Evolutionary conservation across 345 rosid species (phyloP).

Genomic region (Linum usitatissimum): DNA sequence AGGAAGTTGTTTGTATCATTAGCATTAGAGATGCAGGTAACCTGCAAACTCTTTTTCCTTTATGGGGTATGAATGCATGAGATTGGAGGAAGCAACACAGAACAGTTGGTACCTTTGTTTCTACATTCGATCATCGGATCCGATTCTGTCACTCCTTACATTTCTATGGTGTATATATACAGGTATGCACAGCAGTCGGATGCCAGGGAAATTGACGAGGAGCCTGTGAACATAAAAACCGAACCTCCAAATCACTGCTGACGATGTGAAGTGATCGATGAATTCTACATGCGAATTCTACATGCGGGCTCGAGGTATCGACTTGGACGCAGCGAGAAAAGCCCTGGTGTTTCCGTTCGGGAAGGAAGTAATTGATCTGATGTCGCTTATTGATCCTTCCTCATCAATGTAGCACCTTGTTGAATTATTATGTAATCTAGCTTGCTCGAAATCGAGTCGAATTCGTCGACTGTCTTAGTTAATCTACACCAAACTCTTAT

Average conservation of each 20-base stretch:
- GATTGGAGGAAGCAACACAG: too few relatives aligned
- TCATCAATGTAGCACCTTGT: too few relatives aligned
- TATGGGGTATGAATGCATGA: too few relatives aligned
- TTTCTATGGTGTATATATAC: conserved; percentile 7
- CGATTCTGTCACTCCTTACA: neutral
- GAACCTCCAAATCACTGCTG: conserved; percentile 83
- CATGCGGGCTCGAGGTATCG: conserved; percentile 82
- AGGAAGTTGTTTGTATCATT: too few relatives aligned
- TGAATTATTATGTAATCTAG: too few relatives aligned
- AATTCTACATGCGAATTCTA: conserved; percentile 86
- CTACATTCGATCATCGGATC: neutral
- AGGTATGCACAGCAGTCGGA: conserved; percentile 88
- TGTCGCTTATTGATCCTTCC: too few relatives aligned
- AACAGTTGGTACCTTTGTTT: neutral
- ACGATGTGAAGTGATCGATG: conserved; percentile 88
- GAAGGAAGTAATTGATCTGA: conserved; percentile 53
- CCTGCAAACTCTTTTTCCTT: too few relatives aligned
- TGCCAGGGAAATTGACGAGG: conserved; percentile 81
- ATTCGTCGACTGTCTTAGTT: too few relatives aligned
- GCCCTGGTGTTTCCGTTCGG: conserved; percentile 83
- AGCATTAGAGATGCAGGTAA: too few relatives aligned
- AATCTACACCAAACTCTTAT: too few relatives aligned
- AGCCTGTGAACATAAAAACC: conserved; percentile 89
- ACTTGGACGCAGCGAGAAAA: conserved; percentile 58
- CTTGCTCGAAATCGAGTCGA: too few relatives aligned